Conservation (phyloP, 2,329 filamentous ascomycete genomes). For the Cercospora citrullina region DNA sequence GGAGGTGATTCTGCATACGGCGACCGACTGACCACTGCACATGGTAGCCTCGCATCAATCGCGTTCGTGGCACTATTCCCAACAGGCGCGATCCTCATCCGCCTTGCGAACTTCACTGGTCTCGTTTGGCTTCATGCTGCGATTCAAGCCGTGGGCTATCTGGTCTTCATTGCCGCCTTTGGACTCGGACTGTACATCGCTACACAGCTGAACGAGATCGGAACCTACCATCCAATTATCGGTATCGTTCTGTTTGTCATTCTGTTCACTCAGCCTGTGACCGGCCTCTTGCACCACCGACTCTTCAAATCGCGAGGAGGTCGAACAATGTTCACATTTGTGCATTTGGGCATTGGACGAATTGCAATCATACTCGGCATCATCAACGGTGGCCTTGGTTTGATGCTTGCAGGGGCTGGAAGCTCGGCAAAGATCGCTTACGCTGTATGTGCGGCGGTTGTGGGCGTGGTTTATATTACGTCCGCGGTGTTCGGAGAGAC, state of each 20-base stretch:
- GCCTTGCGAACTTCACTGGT: slow-evolving; percentile 47
- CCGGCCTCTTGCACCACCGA: slow-evolving; percentile 55
- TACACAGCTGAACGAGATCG: slow-evolving; percentile 41
- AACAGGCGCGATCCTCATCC: slow-evolving; percentile 47
- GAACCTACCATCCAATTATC: slow-evolving; percentile 53
- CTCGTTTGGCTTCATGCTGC: slow-evolving; percentile 49
- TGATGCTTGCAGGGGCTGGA: slow-evolving; percentile 47
- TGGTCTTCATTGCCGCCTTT: slow-evolving; percentile 52
- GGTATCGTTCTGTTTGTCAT: slow-evolving; percentile 53
- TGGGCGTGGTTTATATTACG: slow-evolving; percentile 47
- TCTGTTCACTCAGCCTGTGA: slow-evolving; percentile 57
- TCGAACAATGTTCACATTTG: slow-evolving; percentile 50
- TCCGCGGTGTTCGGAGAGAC: slow-evolving; percentile 36
- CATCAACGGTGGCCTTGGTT: slow-evolving; percentile 58
- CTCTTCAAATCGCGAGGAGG: slow-evolving; percentile 51
- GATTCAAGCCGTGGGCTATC: slow-evolving; percentile 52
- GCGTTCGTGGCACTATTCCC: slow-evolving; percentile 51
- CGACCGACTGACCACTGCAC: slow-evolving; percentile 40
- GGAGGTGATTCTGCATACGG: slow-evolving; percentile 33
- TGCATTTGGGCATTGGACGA: slow-evolving; percentile 36
- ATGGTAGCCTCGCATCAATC: slow-evolving; percentile 47
- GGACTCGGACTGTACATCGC: slow-evolving; percentile 57
- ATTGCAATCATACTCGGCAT: slow-evolving; percentile 53
- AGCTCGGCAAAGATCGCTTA: slow-evolving; percentile 42
- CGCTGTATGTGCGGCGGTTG: slow-evolving; percentile 50